Evolutionary conservation across 1,139 yeast species (phyloP).

Genomic region (Lodderomyces theae): DNA sequence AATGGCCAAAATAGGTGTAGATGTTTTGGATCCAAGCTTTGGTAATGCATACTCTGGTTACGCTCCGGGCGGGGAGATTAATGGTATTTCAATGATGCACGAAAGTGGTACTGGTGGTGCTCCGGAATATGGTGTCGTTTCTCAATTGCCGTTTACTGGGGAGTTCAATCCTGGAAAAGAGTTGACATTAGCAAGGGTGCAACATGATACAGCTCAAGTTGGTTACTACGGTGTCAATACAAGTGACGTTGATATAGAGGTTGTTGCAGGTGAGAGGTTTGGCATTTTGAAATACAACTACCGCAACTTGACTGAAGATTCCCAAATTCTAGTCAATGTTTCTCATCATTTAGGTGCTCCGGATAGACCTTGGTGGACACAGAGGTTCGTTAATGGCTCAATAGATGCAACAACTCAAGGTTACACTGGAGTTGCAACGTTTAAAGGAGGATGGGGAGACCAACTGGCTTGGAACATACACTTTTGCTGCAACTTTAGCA

Average conservation of each 20-base stretch:
- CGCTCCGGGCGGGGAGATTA: constrained; percentile 27
- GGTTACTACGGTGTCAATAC: constrained; percentile 27
- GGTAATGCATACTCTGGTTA: constrained; percentile 36
- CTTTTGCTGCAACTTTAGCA: constrained; percentile 29
- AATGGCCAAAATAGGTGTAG: constrained; percentile 39
- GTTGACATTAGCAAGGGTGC: constrained; percentile 15
- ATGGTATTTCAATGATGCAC: constrained; percentile 39
- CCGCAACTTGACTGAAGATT: constrained; percentile 13
- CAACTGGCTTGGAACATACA: constrained; percentile 28
- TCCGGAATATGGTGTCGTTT: constrained; percentile 33
- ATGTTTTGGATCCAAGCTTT: constrained; percentile 19
- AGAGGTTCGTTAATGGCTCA: constrained; percentile 27
- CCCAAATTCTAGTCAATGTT: constrained; percentile 23
- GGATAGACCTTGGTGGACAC: constrained; percentile 32
- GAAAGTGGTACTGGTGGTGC: constrained; percentile 43
- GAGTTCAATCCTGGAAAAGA: constrained; percentile 13
- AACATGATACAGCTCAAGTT: constrained; percentile 21
- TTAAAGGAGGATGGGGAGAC: constrained; percentile 34
- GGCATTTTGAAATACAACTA: constrained; percentile 26
- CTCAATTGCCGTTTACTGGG: constrained; percentile 27
- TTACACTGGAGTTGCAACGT: constrained; percentile 25
- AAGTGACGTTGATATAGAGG: constrained; percentile 22
- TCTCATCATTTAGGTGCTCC: constrained; percentile 29
- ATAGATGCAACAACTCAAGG: constrained; percentile 19
- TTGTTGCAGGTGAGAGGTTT: constrained; percentile 27